phyloP scores from a whole-genome alignment of 441 rosid species.

The Arabidopsis hybrid region DNA sequence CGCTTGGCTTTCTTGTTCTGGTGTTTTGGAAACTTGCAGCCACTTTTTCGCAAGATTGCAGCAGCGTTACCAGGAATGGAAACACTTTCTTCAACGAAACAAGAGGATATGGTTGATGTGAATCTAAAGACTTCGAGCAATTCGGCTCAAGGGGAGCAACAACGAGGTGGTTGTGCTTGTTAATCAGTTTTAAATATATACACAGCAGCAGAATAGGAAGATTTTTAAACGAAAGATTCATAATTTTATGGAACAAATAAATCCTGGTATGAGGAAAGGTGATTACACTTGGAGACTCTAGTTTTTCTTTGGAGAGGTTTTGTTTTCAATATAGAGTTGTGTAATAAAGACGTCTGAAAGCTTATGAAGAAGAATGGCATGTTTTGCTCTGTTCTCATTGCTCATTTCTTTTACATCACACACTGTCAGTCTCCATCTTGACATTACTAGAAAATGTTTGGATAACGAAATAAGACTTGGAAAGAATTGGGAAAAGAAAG shows the following conservation, averaged over 20 bases:
- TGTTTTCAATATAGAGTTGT: slow-evolving; percentile 21
- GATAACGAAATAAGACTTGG: neutral
- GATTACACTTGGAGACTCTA: slow-evolving; percentile 17
- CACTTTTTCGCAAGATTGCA: slow-evolving; percentile 73
- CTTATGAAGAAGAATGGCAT: slow-evolving; percentile 21
- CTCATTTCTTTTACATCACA: slow-evolving; percentile 4
- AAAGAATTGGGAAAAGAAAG: neutral
- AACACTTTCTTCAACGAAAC: slow-evolving; percentile 55
- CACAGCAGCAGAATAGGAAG: slow-evolving; percentile 35
- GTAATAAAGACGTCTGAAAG: slow-evolving; percentile 32
- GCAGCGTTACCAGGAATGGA: slow-evolving; percentile 78
- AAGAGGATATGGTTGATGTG: slow-evolving; percentile 66
- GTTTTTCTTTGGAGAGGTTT: slow-evolving; percentile 25
- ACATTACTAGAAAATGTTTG: neutral
- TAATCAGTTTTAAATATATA: neutral
- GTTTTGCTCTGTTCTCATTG: slow-evolving; percentile 20
- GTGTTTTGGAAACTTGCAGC: slow-evolving; percentile 43
- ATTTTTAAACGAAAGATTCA: slow-evolving; percentile 23
- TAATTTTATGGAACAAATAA: slow-evolving; percentile 31
- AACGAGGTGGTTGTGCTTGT: slow-evolving; percentile 45
- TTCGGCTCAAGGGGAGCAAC: slow-evolving; percentile 47
- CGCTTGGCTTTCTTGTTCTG: neutral
- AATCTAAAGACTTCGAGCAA: slow-evolving; percentile 50
- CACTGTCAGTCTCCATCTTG: slow-evolving; percentile 2
- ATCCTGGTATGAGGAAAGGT: slow-evolving; percentile 21